Conservation (phyloP, 148 eudicot genomes). For the Vaccinium corymbosum region DNA sequence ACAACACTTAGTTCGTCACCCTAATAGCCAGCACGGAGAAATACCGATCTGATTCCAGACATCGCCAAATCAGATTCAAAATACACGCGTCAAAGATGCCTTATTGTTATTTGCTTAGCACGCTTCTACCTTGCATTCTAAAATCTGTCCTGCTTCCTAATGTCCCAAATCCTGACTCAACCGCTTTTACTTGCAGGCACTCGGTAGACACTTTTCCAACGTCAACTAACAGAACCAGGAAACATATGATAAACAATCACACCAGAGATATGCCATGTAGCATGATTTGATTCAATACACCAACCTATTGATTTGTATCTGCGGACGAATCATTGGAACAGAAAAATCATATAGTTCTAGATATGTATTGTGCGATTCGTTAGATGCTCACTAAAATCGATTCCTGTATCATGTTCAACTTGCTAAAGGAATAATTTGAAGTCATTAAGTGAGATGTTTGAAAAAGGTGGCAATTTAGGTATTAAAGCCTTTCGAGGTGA, state of each 20-base stretch:
- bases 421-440: no score
- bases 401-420: no score
- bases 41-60: not conserved
- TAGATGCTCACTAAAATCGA: no score
- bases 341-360: no score
- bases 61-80: not conserved
- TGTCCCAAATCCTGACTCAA: not conserved
- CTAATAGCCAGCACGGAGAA: not conserved
- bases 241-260: not conserved
- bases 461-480: no score
- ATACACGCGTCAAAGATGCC: not conserved
- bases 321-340: no score
- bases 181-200: not conserved
- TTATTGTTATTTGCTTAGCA: not conserved
- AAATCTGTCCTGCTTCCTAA: not conserved
- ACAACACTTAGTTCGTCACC: not conserved
- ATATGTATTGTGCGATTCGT: no score
- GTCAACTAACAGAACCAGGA: not conserved
- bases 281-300: not conserved
- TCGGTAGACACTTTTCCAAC: not conserved
- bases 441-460: no score
- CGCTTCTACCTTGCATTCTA: not conserved
- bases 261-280: not conserved
- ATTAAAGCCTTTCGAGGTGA: no score
- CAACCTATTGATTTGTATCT: no score